Base-by-base conservation (phyloP, 2,329 filamentous ascomycete genomes). In the Penicillium thymicola region DNA sequence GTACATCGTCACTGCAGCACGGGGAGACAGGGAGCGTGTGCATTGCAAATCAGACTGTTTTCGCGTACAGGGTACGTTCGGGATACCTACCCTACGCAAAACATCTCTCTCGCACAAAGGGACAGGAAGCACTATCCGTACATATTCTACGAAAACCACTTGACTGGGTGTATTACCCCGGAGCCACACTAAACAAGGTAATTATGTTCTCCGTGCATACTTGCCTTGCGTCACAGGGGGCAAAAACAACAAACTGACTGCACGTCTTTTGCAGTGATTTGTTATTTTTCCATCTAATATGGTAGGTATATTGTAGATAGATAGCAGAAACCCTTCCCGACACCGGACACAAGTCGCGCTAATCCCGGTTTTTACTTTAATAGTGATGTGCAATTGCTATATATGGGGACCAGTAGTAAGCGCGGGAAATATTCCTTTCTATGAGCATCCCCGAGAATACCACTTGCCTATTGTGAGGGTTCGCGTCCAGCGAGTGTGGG, bases 221-320 rank as follows among this genome's bases (percentile, higher is more conserved):
- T 45, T 53, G 27, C 51, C 44, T 46, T 46, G 44, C 44, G 36
- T 54, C 51, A 54, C 43, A 53, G 43, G 44, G 44, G 44, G 16
- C 2, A 1, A 28, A 27, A 46, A 46, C 3, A 28, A n/a, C 41
- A 25, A 34, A 41, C 25, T 34, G 36, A 48, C 21, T 3, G 5
- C 16, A 51, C 45, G 9, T 45, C 21, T 16, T 42, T 27, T 6
- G 5, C 13, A 25, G 7, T 38, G 13, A 32, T 45, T 45, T 21
- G 42, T 30, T 32, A 32, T 32, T 46, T 25, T 5, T 14, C 28
- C 5, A 11, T 46, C 30, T 25, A 21, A 23, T 13, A 9, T 32
- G n/a, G 10, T 11, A 25, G 25, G 25, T 21, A 21, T 21, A 21
- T 21, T 21, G 21, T 30, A n/a, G 44, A 16, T 32, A 50, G 37